These are phyloP conservation scores for Pisolithus microcarpus DNA, from an alignment of 768 basidiomycete genomes.

Conservation along the genomic window DNA sequence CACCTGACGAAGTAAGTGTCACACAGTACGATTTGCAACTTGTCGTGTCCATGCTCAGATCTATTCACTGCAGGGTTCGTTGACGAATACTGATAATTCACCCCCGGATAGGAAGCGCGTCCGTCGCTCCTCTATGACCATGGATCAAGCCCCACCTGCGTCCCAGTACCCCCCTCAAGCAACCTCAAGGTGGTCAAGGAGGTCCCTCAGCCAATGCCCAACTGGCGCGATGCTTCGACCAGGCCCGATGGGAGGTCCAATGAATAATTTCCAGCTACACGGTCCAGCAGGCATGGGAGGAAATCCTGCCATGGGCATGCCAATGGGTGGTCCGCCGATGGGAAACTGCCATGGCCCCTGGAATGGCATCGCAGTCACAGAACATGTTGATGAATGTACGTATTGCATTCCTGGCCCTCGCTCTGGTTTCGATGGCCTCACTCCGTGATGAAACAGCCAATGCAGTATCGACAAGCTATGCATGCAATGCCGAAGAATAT, in stretches of 20 bases:
- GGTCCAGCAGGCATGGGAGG: slow-evolving; percentile 21
- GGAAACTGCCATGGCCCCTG: slow-evolving; percentile 11
- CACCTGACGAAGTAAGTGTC: slow-evolving; percentile 48
- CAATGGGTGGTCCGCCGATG: slow-evolving; percentile 28
- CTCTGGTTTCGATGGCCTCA: slow-evolving; percentile 6
- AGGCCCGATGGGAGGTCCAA: slow-evolving; percentile 27
- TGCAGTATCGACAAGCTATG: slow-evolving; percentile 35
- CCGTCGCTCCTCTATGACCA: slow-evolving; percentile 40
- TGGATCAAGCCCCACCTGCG: slow-evolving; percentile 36
- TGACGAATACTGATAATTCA: slow-evolving; percentile 45
- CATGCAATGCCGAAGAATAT: slow-evolving; percentile 29
- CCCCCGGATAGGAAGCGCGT: slow-evolving; percentile 51
- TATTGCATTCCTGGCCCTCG: neutral
- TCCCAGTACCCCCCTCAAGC: slow-evolving; percentile 29
- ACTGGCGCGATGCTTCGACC: slow-evolving; percentile 35
- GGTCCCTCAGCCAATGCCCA: slow-evolving; percentile 33
- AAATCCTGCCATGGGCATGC: slow-evolving; percentile 28
- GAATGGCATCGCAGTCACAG: slow-evolving; percentile 23
- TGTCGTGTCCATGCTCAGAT: neutral
- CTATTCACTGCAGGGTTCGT: slow-evolving; percentile 36
- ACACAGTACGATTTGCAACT: neutral
- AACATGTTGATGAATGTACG: slow-evolving; percentile 25
- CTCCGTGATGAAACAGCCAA: slow-evolving; percentile 9
- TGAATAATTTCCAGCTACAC: slow-evolving; percentile 28
- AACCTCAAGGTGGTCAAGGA: slow-evolving; percentile 22